Evolutionary conservation across 306 rosid species (phyloP).

Genomic region (Alnus glutinosa): DNA sequence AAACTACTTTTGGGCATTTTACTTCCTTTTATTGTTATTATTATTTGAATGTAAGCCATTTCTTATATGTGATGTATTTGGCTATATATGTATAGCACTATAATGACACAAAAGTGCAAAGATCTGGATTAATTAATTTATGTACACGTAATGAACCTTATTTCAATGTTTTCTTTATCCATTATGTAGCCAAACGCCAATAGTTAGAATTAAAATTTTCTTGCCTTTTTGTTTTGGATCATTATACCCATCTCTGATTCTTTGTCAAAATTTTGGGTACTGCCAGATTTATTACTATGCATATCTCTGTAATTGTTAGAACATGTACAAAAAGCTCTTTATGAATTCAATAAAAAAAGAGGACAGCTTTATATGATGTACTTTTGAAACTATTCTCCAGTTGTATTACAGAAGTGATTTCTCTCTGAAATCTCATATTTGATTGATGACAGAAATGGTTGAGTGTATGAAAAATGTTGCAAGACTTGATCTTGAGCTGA

Average conservation of each 20-base stretch:
- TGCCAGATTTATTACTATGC: slow-evolving; percentile 1
- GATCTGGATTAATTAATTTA: neutral
- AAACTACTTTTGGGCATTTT: neutral
- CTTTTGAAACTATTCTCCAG: slow-evolving; percentile 8
- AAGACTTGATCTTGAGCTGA: slow-evolving; percentile 84
- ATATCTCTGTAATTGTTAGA: neutral
- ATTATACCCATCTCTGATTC: neutral
- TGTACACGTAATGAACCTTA: neutral
- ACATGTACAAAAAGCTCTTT: neutral
- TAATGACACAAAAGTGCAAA: neutral
- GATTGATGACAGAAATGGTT: slow-evolving; percentile 76
- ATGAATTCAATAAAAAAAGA: neutral
- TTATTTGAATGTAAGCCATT: neutral
- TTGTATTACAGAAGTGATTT: neutral
- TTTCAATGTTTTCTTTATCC: neutral
- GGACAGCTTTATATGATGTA: neutral
- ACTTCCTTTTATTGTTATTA: neutral
- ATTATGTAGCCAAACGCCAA: neutral
- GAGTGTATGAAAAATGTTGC: slow-evolving; percentile 94
- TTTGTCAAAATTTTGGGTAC: neutral
- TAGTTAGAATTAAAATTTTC: neutral
- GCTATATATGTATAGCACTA: neutral
- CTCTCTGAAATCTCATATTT: slow-evolving; percentile 23
- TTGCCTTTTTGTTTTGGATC: neutral
- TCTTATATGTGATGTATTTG: slow-evolving; percentile 9